Base-by-base conservation (phyloP, 2,329 filamentous ascomycete genomes). In the Kalaharituber pfeilii region DNA sequence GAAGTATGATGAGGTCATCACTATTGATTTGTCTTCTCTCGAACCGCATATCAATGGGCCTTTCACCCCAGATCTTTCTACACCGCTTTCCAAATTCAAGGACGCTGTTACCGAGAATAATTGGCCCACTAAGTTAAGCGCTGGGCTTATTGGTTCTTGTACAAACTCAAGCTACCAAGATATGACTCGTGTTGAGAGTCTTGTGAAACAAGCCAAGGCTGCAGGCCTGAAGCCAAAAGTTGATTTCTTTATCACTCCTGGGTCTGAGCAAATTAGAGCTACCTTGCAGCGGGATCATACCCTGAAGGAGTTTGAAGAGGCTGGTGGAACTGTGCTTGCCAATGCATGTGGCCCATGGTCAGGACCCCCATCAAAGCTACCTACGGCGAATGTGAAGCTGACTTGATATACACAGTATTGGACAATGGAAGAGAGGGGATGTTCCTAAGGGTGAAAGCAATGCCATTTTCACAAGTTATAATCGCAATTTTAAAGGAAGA, bases 111-210 rank as follows among this genome's bases (percentile, higher is more conserved):
- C 83, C 69, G 76, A 82, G 63, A 86, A 95, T 69, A 73, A 83
- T 51, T 98, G 91, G 91, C 91, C 91, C 1, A 78, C 85, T 66
- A 86, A 82, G 59, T 82, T 98, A 58, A 91, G 87, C 11, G 89
- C 91, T 25, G 88, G 88, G 51, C 76, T 98, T 53, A 98, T 98
- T 66, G 91, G 91, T 57, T 94, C 87, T 72, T 98, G 91, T 75
- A 98, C 91, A 51, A 98, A 98, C 76, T 94, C 86, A 68, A 96
- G 91, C 1, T 98, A 96, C 69, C 84, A 95, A 70, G 91, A 98
- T 67, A 98, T 98, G 91, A 93, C 88, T 30, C 82, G 89, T 58
- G 86, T 88, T 13, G 89, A 95, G 70, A 80, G 87, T 66, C 78
- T 98, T 54, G 86, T 96, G 56, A 88, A 89, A 69, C 88, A 95